Base-by-base conservation (phyloP, 1,284 basidiomycete species). In the Irpex sp. region DNA sequence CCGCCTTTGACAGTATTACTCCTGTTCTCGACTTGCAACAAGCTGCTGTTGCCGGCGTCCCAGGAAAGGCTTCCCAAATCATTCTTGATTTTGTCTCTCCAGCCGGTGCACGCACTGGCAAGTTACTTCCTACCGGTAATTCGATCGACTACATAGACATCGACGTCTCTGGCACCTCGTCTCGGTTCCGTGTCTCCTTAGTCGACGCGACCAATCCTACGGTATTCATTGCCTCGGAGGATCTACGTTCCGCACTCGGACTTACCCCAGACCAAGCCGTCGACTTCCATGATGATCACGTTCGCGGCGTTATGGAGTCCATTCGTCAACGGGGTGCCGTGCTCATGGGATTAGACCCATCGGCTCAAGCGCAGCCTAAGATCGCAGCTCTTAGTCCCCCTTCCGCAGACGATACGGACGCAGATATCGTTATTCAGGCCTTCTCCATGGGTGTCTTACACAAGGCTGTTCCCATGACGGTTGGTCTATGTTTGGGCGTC, bases 161-260 rank as follows among this genome's bases (percentile, higher is more conserved):
- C n/a, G 59, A 68, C 4, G 63, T 70, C 59, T 49, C 52, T 36
- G 63, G 64, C 55, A 47, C 67, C 54, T 37, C 58, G 13, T 44
- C 69, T 13, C 70, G 64, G 2, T 72, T 85, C 49, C 73, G 67
- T 5, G 81, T 78, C 0, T 88, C 87, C 4, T 78, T 88, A 7
- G 81, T 92, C 9, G 90, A 92, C 69, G 89, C 88, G 1, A 88
- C 89, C 4, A 92, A 92, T 70, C 89, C 90, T 0, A 88, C 85
- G 4, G 83, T 91, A 4, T 87, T 91, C 73, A 78, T 91, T 66
- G 59, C 72, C 31, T 73, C 77, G 2, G 64, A 75, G 1, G 81
- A 84, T 52, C 73, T 90, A n/a, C 71, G 72, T 11, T 52, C 63
- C 2, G 71, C 76, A n/a, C 74, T 84, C 34, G 72, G 75, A 9